phyloP scores from a whole-genome alignment of 176 grass and related monocot species.

The Rhipidocladum racemiflorum region DNA sequence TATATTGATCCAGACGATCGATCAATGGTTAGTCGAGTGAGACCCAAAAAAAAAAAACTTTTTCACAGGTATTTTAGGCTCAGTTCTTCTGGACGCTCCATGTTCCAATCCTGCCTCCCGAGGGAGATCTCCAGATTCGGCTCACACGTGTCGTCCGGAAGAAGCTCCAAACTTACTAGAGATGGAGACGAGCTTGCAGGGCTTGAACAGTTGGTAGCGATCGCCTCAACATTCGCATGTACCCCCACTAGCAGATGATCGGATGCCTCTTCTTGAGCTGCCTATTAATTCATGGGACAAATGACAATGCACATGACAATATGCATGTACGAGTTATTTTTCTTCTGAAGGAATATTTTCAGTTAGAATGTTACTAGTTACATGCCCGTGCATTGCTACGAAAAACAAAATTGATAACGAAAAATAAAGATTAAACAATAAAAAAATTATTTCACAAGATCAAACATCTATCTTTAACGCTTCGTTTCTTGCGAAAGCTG shows the following conservation, averaged over 20 bases:
- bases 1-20: slow-evolving; percentile 12
- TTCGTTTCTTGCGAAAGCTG: too few relatives aligned
- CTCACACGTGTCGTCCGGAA: slow-evolving; percentile 19
- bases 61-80: slow-evolving; percentile 48
- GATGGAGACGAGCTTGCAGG: slow-evolving; percentile 41
- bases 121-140: slow-evolving; percentile 83
- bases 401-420: too few relatives aligned
- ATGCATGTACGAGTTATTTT: background rate
- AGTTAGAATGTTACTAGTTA: background rate
- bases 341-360: background rate
- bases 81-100: slow-evolving; percentile 24
- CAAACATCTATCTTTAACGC: too few relatives aligned
- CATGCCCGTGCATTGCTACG: too few relatives aligned
- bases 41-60: background rate
- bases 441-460: too few relatives aligned
- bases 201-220: slow-evolving; percentile 26
- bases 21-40: slow-evolving; percentile 32
- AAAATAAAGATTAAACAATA: too few relatives aligned
- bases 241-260: slow-evolving; percentile 23
- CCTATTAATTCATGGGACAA: slow-evolving; percentile 20
- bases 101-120: slow-evolving; percentile 65
- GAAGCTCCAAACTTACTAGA: slow-evolving; percentile 31
- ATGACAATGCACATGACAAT: background rate
- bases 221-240: slow-evolving; percentile 10
- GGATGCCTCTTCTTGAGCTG: slow-evolving; percentile 13